Evolutionary conservation across 768 basidiomycete genomes (phyloP), one percentile per base, ranked within the genome.

Genomic region (Termitomyces bulborhizus): DNA sequence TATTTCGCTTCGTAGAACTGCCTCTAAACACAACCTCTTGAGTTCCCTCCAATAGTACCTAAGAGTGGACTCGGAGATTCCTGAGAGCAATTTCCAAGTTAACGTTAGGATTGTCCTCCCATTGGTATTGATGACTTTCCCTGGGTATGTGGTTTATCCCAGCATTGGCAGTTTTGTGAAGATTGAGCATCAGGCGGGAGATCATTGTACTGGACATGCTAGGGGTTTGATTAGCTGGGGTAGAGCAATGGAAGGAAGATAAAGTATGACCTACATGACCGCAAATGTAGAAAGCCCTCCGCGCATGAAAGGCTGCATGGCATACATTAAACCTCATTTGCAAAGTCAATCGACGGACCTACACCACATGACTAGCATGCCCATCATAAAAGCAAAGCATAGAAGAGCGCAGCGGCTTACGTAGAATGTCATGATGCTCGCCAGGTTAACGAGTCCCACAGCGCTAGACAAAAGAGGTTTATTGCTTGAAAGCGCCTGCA

Each of bases 111-210:
- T 18, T 40, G 40, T 18, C 16, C 7, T 3, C 40, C n/a, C 4
- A 26, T 6, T 16, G 26, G 16, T 45, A 7, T n/a, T 7, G 43
- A 8, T 16, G 8, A 29, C 16, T 45, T 29, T 29, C 16, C 15
- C 8, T 8, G 7, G 27, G n/a, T 26, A 5, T 45, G 27, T 4
- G 11, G 44, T 29, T n/a, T 8, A 45, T 45, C 7, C 44, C 44
- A 7, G 44, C 29, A n/a, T 29, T 16, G 27, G 27, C 7, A 26
- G 6, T 26, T 51, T 58, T 24, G 3, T 50, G 49, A 39, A 58
- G 57, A 32, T 58, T 55, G 36, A 58, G 48, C 48, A 55, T 55
- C 27, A 58, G 44, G 24, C 53, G 57, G 4, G 49, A 54, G 31
- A 58, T 55, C 57, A 58, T 55, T 36, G 37, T 42, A n/a, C 31